These are phyloP conservation scores for Monilinia fructicola DNA, from an alignment of 2,329 filamentous ascomycete genomes.

Conservation along the genomic window DNA sequence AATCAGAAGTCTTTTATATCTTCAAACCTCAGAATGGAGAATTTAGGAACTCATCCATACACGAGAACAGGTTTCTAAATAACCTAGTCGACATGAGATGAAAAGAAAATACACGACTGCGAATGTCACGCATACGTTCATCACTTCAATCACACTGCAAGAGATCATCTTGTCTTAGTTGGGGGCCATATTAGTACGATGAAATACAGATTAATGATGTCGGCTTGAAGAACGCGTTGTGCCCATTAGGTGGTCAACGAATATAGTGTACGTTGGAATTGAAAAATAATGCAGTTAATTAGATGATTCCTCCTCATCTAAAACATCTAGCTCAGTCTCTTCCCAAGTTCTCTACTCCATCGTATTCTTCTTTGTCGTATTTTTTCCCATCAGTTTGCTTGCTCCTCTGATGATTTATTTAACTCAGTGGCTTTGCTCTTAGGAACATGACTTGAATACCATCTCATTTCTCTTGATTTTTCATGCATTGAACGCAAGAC, in stretches of 20 bases:
- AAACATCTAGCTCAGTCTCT: too few species aligned
- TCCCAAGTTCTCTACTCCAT: background rate
- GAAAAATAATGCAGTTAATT: too few species aligned
- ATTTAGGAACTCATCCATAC: background rate
- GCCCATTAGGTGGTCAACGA: too few species aligned
- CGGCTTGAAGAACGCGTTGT: too few species aligned
- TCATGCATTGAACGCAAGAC: background rate
- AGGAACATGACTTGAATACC: background rate
- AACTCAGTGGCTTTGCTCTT: background rate
- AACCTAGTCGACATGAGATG: too few species aligned
- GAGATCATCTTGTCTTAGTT: too few species aligned
- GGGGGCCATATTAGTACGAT: too few species aligned
- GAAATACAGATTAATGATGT: too few species aligned
- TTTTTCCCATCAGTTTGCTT: background rate
- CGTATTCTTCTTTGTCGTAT: background rate
- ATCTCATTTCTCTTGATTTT: background rate
- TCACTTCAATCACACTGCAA: background rate
- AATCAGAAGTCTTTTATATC: background rate
- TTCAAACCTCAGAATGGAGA: background rate
- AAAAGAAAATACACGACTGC: too few species aligned
- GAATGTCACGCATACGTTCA: too few species aligned
- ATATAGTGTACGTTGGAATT: too few species aligned
- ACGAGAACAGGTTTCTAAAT: background rate
- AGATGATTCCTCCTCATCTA: too few species aligned
- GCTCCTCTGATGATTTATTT: background rate